Percentiles rank a stretch among this genome's conserved stretches.
Evolutionary conservation across 306 rosid genomes (phyloP).

Genomic region (Pachyrhizus erosus): DNA sequence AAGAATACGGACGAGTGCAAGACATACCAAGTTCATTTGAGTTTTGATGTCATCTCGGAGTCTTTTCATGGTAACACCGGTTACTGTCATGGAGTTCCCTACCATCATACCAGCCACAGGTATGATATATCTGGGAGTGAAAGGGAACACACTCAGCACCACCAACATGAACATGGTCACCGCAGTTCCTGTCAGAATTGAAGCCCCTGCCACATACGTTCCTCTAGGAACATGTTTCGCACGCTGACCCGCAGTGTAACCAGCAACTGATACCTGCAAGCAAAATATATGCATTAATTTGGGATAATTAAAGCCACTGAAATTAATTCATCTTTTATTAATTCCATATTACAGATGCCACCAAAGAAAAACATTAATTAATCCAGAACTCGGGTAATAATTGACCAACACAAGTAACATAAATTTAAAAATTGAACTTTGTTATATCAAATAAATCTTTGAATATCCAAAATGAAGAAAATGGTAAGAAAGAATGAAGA

Average conservation of each 20-base stretch:
- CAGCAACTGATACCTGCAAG: conserved; percentile 77
- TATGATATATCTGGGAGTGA: conserved; percentile 91
- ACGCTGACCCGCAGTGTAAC: conserved; percentile 93
- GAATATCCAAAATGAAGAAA: neutral
- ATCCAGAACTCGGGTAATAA: neutral
- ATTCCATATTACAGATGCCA: neutral
- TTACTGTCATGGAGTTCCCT: conserved; percentile 94
- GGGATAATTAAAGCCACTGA: no score
- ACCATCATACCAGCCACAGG: conserved; percentile 98
- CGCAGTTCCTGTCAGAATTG: conserved; percentile 81
- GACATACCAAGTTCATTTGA: conserved; percentile 71
- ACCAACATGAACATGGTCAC: conserved; percentile 78
- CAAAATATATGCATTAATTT: neutral
- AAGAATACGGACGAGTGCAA: neutral
- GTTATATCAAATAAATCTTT: neutral
- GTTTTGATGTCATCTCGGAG: conserved; percentile 83
- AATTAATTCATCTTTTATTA: neutral
- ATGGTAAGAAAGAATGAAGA: neutral
- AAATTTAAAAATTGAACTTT: neutral
- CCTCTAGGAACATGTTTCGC: conserved; percentile 92
- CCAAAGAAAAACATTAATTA: no score
- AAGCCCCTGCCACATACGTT: conserved; percentile 77
- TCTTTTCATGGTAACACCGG: conserved; percentile 96
- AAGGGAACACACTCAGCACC: conserved; percentile 75
- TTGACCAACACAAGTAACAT: no score